These are phyloP conservation scores for Rutstroemia sp. DNA, from an alignment of 2,329 filamentous ascomycete genomes.

Conservation along the genomic window DNA sequence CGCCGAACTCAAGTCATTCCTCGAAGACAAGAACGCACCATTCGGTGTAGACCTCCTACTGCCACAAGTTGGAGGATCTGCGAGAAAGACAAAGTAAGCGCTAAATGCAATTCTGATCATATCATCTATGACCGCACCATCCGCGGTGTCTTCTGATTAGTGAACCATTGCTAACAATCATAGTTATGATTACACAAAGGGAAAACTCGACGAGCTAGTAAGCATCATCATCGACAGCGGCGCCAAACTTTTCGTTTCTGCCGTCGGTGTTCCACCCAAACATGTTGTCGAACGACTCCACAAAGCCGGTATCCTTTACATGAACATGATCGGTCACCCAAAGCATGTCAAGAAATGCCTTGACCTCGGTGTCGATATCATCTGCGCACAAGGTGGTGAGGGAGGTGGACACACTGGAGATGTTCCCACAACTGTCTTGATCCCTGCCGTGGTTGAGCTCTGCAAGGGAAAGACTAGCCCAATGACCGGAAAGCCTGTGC, in stretches of 20 bases:
- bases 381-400: slow-evolving; percentile 97
- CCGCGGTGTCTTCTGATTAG: slow-evolving; percentile 8
- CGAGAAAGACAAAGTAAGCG: slow-evolving; percentile 85
- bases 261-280: slow-evolving; percentile 88
- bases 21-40: slow-evolving; percentile 85
- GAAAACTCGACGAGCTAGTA: slow-evolving; percentile 85
- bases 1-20: slow-evolving; percentile 80
- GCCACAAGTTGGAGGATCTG: slow-evolving; percentile 88
- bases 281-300: slow-evolving; percentile 85
- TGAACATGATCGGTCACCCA: slow-evolving; percentile 99
- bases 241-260: slow-evolving; percentile 90
- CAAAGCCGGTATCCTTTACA: slow-evolving; percentile 81
- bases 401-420: slow-evolving; percentile 95
- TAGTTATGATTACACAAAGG: slow-evolving; percentile 99
- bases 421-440: slow-evolving; percentile 81
- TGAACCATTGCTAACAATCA: slow-evolving; percentile 19
- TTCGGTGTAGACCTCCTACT: slow-evolving; percentile 93
- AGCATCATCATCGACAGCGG: slow-evolving; percentile 90
- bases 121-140: neutral
- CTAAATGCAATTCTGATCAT: slow-evolving; percentile 6
- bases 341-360: slow-evolving; percentile 98
- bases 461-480: slow-evolving; percentile 76
- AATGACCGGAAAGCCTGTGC: slow-evolving; percentile 78
- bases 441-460: slow-evolving; percentile 82
- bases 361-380: slow-evolving; percentile 86